phyloP scores from a whole-genome alignment of 2,329 filamentous ascomycete species.

The Xylariaceae sp. region DNA sequence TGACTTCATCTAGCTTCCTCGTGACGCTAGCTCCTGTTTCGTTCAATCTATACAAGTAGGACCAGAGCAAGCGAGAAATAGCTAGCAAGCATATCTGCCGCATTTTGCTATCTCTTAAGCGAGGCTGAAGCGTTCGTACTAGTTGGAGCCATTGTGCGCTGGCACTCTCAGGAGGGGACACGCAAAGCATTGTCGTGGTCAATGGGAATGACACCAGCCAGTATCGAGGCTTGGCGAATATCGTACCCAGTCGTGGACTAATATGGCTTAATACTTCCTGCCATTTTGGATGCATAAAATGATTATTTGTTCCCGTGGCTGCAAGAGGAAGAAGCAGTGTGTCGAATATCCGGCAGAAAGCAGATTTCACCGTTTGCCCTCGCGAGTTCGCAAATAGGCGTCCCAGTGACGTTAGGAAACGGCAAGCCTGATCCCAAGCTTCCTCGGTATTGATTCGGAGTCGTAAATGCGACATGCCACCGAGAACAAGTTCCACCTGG shows the following conservation, averaged over 20 bases:
- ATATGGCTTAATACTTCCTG: slow-evolving; percentile 76
- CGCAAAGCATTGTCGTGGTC: slow-evolving; percentile 80
- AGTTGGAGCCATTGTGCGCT: slow-evolving; percentile 82
- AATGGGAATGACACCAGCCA: slow-evolving; percentile 88
- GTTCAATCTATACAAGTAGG: slow-evolving; percentile 80
- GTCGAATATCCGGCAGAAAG: slow-evolving; percentile 89
- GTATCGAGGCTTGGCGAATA: slow-evolving; percentile 88
- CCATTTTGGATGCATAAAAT: slow-evolving; percentile 82
- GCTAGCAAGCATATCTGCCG: slow-evolving; percentile 81
- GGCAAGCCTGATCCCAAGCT: slow-evolving; percentile 80
- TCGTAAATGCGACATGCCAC: slow-evolving; percentile 86
- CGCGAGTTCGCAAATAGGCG: slow-evolving; percentile 81
- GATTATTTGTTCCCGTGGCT: slow-evolving; percentile 68
- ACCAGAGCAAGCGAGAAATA: slow-evolving; percentile 87
- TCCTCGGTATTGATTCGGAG: slow-evolving; percentile 70
- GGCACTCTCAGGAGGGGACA: slow-evolving; percentile 81
- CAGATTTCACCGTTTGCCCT: slow-evolving; percentile 84
- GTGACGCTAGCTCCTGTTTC: slow-evolving; percentile 65
- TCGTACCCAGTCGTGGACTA: slow-evolving; percentile 72
- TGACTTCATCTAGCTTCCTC: slow-evolving; percentile 84
- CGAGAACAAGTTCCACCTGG: slow-evolving; percentile 80
- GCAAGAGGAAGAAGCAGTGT: slow-evolving; percentile 83
- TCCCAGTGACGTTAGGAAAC: slow-evolving; percentile 78
- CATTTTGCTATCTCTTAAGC: slow-evolving; percentile 77
- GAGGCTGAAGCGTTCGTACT: slow-evolving; percentile 71